These are phyloP conservation scores for Cantharellus anzutake DNA, from an alignment of 768 basidiomycete species.

Conservation along the genomic window DNA sequence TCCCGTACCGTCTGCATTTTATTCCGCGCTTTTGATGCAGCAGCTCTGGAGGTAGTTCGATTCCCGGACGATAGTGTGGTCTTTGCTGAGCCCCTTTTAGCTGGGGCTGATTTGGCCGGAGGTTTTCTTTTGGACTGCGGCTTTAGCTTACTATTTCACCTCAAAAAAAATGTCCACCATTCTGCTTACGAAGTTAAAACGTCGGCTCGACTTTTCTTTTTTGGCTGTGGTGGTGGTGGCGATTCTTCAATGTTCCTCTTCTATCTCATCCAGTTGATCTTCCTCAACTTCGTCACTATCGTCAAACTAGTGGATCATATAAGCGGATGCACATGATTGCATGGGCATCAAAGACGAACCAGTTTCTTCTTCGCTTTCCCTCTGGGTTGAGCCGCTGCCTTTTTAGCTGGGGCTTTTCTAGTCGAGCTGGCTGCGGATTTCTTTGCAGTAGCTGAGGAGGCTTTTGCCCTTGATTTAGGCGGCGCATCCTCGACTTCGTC, in stretches of 20 bases:
- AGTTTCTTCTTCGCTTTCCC: constrained; percentile 24
- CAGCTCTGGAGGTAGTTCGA: too few species aligned
- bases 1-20: too few species aligned
- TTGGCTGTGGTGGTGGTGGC: constrained; percentile 12
- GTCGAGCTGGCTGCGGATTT: constrained; percentile 15
- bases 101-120: too few species aligned
- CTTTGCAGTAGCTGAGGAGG: constrained; percentile 8
- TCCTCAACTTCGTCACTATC: constrained; percentile 25
- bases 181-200: constrained; percentile 13
- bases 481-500: constrained; percentile 16
- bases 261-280: constrained; percentile 25
- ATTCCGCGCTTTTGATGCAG: too few species aligned
- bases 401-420: constrained; percentile 22
- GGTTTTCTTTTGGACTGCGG: too few species aligned
- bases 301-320: constrained; percentile 19
- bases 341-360: constrained; percentile 10
- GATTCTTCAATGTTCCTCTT: constrained; percentile 31
- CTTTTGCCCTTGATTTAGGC: constrained; percentile 15
- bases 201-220: constrained; percentile 44
- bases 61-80: too few species aligned
- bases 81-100: too few species aligned
- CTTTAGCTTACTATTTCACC: too few species aligned
- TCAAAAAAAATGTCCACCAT: too few species aligned
- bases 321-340: constrained; percentile 2
- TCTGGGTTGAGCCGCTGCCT: constrained; percentile 11